Evolutionary conservation across 441 rosid species (phyloP).

Genomic region (Populus hybrid): DNA sequence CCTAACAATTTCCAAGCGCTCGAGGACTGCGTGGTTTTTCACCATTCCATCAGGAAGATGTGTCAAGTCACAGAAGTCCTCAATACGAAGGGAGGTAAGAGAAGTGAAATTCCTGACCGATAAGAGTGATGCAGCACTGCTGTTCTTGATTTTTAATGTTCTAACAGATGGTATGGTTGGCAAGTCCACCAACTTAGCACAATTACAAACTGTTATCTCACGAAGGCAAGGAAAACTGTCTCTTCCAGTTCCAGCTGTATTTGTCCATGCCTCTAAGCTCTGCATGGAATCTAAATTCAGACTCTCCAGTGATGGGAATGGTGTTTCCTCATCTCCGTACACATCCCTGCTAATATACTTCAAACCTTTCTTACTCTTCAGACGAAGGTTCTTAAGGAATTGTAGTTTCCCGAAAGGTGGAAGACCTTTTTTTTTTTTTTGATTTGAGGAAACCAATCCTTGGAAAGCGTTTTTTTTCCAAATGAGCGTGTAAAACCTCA

Average conservation of each 20-base stretch:
- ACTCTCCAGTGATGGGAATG: slow-evolving; percentile 13
- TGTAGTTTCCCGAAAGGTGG: slow-evolving; percentile 20
- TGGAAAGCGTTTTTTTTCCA: too few relatives aligned
- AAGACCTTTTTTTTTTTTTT: neutral
- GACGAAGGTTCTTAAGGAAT: slow-evolving; percentile 9
- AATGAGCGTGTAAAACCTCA: too few relatives aligned
- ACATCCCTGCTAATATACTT: slow-evolving; percentile 1
- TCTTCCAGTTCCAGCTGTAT: neutral
- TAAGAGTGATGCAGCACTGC: neutral
- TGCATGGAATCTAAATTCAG: neutral
- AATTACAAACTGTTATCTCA: neutral
- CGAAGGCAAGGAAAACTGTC: slow-evolving; percentile 9
- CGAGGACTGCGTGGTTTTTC: slow-evolving; percentile 4
- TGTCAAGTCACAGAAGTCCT: too few relatives aligned
- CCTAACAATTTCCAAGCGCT: neutral
- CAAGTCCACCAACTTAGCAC: slow-evolving; percentile 11
- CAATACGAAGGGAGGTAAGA: neutral
- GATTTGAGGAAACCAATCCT: too few relatives aligned
- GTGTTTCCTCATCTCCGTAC: slow-evolving; percentile 1
- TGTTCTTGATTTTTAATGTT: neutral
- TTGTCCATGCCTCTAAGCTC: slow-evolving; percentile 17
- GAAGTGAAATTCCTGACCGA: neutral
- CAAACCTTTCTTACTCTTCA: neutral
- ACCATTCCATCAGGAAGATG: neutral
- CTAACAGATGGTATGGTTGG: slow-evolving; percentile 15